A percentile compares a stretch with the other conserved stretches of the same genome.
phyloP scores from a whole-genome alignment of 2,329 filamentous ascomycete genomes.

The Fusarium protoensiforme region DNA sequence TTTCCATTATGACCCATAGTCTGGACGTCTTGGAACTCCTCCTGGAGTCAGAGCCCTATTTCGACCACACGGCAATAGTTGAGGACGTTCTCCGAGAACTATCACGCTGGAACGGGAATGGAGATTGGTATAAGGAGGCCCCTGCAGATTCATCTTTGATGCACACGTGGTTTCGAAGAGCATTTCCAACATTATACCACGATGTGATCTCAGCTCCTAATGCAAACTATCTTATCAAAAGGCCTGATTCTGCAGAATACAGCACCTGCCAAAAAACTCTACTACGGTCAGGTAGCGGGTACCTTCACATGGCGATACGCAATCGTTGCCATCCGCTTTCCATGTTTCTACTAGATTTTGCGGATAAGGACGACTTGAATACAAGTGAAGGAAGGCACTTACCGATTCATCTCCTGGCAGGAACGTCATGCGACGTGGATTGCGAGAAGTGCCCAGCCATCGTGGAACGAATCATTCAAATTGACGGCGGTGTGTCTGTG shows the following conservation, averaged over 20 bases:
- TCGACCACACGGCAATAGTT: background rate
- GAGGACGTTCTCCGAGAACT: background rate
- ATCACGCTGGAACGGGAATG: background rate
- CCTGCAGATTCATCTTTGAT: background rate
- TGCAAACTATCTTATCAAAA: accelerated
- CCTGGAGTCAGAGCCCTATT: background rate
- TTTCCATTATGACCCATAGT: background rate
- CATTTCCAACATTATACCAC: background rate
- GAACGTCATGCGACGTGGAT: accelerated
- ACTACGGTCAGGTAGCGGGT: background rate
- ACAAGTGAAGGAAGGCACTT: background rate
- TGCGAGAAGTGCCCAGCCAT: background rate
- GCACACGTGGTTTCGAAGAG: background rate
- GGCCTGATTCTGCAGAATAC: background rate
- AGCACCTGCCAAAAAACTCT: accelerated
- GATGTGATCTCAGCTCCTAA: background rate
- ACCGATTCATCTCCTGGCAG: background rate
- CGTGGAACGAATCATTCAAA: background rate
- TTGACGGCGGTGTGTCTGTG: background rate
- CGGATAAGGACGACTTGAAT: background rate
- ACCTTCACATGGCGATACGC: background rate
- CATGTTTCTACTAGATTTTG: background rate
- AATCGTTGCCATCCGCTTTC: background rate
- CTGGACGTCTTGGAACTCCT: background rate
- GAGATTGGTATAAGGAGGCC: too few relatives aligned